Evolutionary conservation across 23 red algal species (phyloP), one percentile per base, ranked within the genome.

Genomic region (Gracilaria gracilis): DNA sequence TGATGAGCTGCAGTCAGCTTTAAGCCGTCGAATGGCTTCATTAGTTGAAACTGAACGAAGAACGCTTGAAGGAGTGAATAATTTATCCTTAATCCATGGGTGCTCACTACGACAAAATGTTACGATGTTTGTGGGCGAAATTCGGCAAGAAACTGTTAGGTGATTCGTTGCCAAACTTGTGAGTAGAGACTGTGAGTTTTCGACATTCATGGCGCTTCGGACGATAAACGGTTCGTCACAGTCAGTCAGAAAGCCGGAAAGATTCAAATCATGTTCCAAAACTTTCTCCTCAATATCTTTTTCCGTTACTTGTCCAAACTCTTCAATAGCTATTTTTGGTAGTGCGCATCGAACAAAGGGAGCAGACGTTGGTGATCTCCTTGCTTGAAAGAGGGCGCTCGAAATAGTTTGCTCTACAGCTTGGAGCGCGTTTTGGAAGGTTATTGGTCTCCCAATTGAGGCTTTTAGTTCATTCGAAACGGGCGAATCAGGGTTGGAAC

Each of bases 21-120:
- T 25, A 1, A 90, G 36, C 36, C 87, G 71, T 20, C 25, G 54
- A 20, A 90, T 53, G 16, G 87, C 87, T 79, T 90, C 87, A 25
- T 0, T 17, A 4, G 75, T 64, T 42, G 35, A 19, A 17, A 90
- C 17, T 8, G 36, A 70, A 20, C 19, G 54, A 23, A 90, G 28
- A 20, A 69, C 57, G 57, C 87, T 90, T 23, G 87, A 57, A 46
- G 87, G 74, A 47, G 47, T 62, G 34, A 79, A 90, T 64, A 54
- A 49, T 4, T 29, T 27, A 49, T 50, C 57, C 33, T 40, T 42
- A 70, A 80, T 69, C 74, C 73, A 90, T 19, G 71, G 33, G 57
- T 90, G 87, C 74, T 71, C 67, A 34, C 59, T 62, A 32, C 87
- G 87, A 79, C 87, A 90, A 47, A 90, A 90, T 49, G 74, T 80